Percentiles rank a stretch among this genome's conserved stretches.
phyloP scores from a whole-genome alignment of 1,284 basidiomycete species.

The Papiliotrema fonsecae region DNA sequence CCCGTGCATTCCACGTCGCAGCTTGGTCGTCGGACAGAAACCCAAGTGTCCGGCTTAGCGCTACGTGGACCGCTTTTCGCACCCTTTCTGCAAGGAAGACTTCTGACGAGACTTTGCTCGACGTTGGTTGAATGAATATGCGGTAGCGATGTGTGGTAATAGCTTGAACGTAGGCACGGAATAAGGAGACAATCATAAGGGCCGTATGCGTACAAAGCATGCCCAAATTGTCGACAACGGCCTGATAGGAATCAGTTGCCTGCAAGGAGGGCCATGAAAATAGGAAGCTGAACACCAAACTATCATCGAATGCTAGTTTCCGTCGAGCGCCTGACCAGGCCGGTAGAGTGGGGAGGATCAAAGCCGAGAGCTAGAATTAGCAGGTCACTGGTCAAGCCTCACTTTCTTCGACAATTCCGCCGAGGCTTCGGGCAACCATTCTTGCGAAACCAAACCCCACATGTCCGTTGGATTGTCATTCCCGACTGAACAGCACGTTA shows the following conservation, averaged over 20 bases:
- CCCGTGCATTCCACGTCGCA: constrained; percentile 14
- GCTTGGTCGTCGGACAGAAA: background rate
- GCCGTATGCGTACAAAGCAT: constrained; percentile 6
- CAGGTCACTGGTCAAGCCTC: too few relatives aligned
- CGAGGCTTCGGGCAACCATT: too few relatives aligned
- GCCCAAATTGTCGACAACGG: background rate
- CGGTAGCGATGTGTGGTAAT: constrained; percentile 3
- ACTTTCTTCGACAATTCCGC: too few relatives aligned
- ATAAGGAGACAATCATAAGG: constrained; percentile 12
- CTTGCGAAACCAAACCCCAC: too few relatives aligned
- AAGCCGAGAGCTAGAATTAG: background rate
- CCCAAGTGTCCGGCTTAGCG: constrained; percentile 14
- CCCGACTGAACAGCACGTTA: too few relatives aligned
- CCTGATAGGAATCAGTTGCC: background rate
- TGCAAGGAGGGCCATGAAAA: background rate
- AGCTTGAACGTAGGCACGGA: constrained; percentile 2
- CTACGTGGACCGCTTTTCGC: constrained; percentile 24
- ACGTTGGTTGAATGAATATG: constrained; percentile 23
- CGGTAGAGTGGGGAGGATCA: background rate
- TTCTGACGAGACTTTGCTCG: constrained; percentile 26
- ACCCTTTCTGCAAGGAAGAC: constrained; percentile 34
- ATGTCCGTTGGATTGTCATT: too few relatives aligned
- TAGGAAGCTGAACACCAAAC: background rate
- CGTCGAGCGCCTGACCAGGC: background rate
- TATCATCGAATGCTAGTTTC: background rate